Base-by-base conservation (phyloP, 1,139 yeast species). In the Zygosaccharomyces sapae region DNA sequence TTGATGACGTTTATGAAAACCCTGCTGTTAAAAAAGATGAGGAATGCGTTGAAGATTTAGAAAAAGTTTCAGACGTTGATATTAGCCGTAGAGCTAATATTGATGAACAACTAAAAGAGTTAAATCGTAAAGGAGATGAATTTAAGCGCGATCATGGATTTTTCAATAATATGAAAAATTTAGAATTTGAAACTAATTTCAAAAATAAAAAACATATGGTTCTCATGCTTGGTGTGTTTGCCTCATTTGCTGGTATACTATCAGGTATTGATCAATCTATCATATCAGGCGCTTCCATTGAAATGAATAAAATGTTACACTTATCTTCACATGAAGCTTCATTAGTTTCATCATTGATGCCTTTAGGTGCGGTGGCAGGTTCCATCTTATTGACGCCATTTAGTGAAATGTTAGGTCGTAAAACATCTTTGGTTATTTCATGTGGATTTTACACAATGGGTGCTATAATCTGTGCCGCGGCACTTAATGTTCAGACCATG, bases 261-360 rank as follows among this genome's bases (percentile, higher is more conserved):
- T 77, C 83, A 9, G 84, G 84, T 49, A 68, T 75, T 39, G 81
- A 76, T 62, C 80, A 76, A 63, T 74, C 80, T 8, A 67, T 79
- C 41, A 80, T 80, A 49, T 72, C 79, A 38, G 84, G 83, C 56
- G 84, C 85, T 3, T 69, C 73, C 38, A 67, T 76, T 46, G 77
- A 76, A 24, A 72, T 79, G 73, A 69, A 68, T n/a, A 61, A 62
- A 3, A 70, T 67, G 24, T 65, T 76, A 34, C 33, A 58, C 13
- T 60, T 76, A 38, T 55, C 67, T n/a, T 48, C 62, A 5, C 63
- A 64, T 50, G 67, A 76, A 54, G 63, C 66, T 33, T 73, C 74
- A 5, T 68, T 79, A 48, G 75, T 79, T 12, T 70, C 78, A 6
- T 69, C 81, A 31, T 70, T 78, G 49, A 78, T 79, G 81, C 84